Conservation (phyloP, 441 rosid species). For the Gossypium trilobum region DNA sequence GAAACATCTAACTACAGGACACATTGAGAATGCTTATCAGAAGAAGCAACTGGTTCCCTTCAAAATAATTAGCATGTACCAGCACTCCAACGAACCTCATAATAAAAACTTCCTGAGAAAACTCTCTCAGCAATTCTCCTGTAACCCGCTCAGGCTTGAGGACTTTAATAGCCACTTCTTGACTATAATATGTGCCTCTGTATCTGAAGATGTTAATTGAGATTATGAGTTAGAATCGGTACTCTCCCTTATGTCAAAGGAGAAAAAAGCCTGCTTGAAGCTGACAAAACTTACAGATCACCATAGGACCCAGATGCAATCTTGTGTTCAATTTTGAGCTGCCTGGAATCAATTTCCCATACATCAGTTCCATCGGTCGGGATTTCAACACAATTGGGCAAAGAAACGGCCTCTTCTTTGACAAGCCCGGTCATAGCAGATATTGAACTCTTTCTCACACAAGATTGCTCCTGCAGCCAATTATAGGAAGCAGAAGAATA, state of each 20-base stretch:
- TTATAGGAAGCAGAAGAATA: constrained; percentile 10
- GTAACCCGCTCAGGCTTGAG: constrained; percentile 76
- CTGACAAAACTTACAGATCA: constrained; percentile 57
- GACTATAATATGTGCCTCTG: constrained; percentile 81
- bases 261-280: constrained; percentile 5
- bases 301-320: constrained; percentile 86
- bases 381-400: constrained; percentile 61
- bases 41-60: background rate
- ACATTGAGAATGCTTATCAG: background rate
- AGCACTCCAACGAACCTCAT: constrained; percentile 55
- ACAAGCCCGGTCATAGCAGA: constrained; percentile 33
- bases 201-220: constrained; percentile 39
- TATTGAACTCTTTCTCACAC: constrained; percentile 36
- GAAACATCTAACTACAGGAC: background rate
- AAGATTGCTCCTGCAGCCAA: constrained; percentile 51
- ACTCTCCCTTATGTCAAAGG: background rate
- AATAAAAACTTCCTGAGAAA: constrained; percentile 89
- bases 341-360: constrained; percentile 84
- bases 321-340: constrained; percentile 59
- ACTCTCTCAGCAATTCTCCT: constrained; percentile 68
- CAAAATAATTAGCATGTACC: constrained; percentile 7
- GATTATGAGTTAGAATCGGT: constrained; percentile 14
- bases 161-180: constrained; percentile 88
- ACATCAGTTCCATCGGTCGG: constrained; percentile 91
- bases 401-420: constrained; percentile 32